Percentiles rank a stretch among this genome's conserved stretches.
These are phyloP conservation scores for Collybia sp. DNA, from an alignment of 768 basidiomycete species.

Conservation along the genomic window DNA sequence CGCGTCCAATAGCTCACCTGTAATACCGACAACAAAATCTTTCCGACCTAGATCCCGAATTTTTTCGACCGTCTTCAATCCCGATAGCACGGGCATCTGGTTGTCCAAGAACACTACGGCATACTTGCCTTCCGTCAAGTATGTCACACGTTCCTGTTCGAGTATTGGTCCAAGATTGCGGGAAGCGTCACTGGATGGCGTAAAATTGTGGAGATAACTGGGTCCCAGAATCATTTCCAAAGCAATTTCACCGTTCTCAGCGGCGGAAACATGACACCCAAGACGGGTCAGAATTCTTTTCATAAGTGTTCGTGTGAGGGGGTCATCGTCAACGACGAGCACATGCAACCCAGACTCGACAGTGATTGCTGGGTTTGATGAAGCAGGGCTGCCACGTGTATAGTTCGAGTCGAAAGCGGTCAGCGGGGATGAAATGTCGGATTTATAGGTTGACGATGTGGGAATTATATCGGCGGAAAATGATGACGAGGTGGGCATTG, in stretches of 20 bases:
- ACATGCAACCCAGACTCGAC: slow-evolving; percentile 57
- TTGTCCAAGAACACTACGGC: slow-evolving; percentile 58
- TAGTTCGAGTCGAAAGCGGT: slow-evolving; percentile 33
- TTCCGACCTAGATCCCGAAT: slow-evolving; percentile 59
- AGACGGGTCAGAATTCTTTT: slow-evolving; percentile 70
- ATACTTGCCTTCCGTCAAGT: slow-evolving; percentile 31
- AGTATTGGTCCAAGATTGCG: slow-evolving; percentile 30
- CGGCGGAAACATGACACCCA: slow-evolving; percentile 73
- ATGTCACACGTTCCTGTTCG: slow-evolving; percentile 23
- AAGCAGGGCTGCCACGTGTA: slow-evolving; percentile 32
- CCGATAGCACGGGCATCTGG: slow-evolving; percentile 82
- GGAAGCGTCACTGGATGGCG: slow-evolving; percentile 35
- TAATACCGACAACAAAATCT: slow-evolving; percentile 83
- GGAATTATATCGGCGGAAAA: slow-evolving; percentile 23
- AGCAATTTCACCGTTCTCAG: slow-evolving; percentile 81
- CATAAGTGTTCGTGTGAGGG: slow-evolving; percentile 78
- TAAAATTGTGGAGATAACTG: slow-evolving; percentile 15
- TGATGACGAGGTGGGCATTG: slow-evolving; percentile 27
- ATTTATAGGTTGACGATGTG: slow-evolving; percentile 15
- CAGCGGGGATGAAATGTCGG: slow-evolving; percentile 23
- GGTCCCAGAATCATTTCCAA: slow-evolving; percentile 64
- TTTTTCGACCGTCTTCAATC: slow-evolving; percentile 60
- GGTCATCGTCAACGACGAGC: slow-evolving; percentile 82
- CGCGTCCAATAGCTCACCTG: slow-evolving; percentile 36
- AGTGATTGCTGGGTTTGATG: slow-evolving; percentile 27